Base-by-base conservation (phyloP, 2,329 filamentous ascomycete genomes). In the Aureobasidium sp. region DNA sequence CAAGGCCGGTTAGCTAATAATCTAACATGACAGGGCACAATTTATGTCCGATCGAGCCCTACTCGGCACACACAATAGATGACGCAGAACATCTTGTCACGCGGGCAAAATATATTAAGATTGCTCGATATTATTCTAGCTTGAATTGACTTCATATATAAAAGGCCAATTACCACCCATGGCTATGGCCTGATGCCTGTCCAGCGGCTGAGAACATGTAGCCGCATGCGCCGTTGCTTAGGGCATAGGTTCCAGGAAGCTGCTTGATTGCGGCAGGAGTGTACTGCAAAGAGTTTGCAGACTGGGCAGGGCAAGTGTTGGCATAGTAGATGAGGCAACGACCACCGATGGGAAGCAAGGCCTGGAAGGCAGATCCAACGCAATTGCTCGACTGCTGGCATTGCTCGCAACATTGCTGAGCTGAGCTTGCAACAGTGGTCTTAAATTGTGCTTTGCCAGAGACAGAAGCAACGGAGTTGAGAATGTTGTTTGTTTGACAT, bases 401-500 rank as follows among this genome's bases (percentile, higher is more conserved):
- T 44, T 65, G 61, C 20, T 55, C 61, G 51, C 63, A 65, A 24
- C 63, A 65, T 27, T 65, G 53, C 29, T 65, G 46, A 15, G 53
- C 55, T 1, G 52, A 56, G n/a, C 50, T 29, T 39, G 61, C 60
- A 20, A 57, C 34, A 12, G 61, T 62, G 48, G 59, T 52, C 44
- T 65, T 59, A 43, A 39, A 63, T 36, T 37, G 48, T 27, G 63
- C 53, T 9, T 65, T 57, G 17, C 47, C 57, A 41, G 47, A 52
- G 32, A 53, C 44, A 15, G 44, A 39, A 39, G 46, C 55, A 9
- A 44, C 50, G 4, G 61, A 34, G 37, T 51, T 61, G 43, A 65
- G 61, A 20, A 65, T 26, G 50, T 65, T 65, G 43, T 63, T 57
- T 44, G 63, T 65, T 20, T 57, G 50, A 46, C 63, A 65, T 26